These are phyloP conservation scores for Chlamydomonas reinhardtii DNA, from an alignment of 163 green algal species.

Conservation along the genomic window DNA sequence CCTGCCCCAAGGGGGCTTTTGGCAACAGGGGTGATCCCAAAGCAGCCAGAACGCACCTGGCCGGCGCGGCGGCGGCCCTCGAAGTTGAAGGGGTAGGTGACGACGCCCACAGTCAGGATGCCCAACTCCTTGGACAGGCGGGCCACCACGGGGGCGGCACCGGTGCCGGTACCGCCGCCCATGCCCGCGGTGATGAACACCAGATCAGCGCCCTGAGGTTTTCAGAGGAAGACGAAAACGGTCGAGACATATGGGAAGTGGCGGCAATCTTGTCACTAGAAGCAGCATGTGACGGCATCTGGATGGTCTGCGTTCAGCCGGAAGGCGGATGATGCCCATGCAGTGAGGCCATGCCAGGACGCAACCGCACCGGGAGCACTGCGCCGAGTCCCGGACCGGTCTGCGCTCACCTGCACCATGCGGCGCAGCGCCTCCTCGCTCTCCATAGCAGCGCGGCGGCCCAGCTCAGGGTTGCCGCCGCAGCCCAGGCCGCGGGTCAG, in stretches of 20 bases:
- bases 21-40: no score
- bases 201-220: slow-evolving; percentile 72
- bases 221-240: no score
- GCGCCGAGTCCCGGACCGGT: no score
- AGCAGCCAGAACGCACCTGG: slow-evolving; percentile 50
- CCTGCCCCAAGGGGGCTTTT: no score
- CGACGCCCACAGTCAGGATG: slow-evolving; percentile 94
- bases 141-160: slow-evolving; percentile 90
- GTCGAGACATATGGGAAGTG: no score
- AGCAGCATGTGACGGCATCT: background rate
- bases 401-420: slow-evolving; percentile 60
- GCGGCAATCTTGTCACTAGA: no score
- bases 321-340: background rate
- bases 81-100: slow-evolving; percentile 97
- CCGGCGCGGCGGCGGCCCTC: slow-evolving; percentile 83
- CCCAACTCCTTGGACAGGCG: slow-evolving; percentile 85
- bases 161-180: slow-evolving; percentile 93
- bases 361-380: no score
- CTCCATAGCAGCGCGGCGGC: slow-evolving; percentile 91
- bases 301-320: background rate
- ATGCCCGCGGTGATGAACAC: slow-evolving; percentile 95
- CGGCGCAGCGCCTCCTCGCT: slow-evolving; percentile 82
- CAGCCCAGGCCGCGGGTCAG: slow-evolving; percentile 83
- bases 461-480: slow-evolving; percentile 91
- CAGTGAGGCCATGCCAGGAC: no score